These are phyloP conservation scores for Paracamarosporium sp. DNA, from an alignment of 2,329 filamentous ascomycete genomes.

Conservation along the genomic window DNA sequence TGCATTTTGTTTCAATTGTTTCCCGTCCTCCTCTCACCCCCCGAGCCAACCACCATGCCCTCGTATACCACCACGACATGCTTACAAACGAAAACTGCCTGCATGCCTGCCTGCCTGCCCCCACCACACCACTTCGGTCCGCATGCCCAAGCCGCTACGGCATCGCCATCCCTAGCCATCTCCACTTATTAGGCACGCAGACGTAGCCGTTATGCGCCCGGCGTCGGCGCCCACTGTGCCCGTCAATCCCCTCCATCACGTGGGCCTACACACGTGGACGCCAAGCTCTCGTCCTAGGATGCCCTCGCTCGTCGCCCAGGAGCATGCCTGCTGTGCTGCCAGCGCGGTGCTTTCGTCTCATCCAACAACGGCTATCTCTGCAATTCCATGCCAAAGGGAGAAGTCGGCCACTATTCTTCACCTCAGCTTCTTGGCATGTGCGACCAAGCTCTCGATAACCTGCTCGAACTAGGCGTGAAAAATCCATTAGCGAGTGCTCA, in stretches of 20 bases:
- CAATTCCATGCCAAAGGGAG: neutral
- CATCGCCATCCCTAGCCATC: neutral
- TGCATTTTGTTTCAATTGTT: neutral
- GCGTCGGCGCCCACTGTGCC: neutral
- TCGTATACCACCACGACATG: neutral
- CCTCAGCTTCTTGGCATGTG: constrained; percentile 83
- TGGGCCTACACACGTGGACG: neutral
- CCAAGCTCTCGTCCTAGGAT: neutral
- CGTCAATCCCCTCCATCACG: neutral
- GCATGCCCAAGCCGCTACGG: neutral
- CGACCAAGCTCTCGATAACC: constrained; percentile 95
- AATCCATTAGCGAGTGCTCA: neutral
- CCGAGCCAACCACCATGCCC: neutral
- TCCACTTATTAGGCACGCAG: constrained; percentile 2
- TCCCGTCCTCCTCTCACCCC: neutral
- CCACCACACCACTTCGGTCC: constrained; percentile 6
- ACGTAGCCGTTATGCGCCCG: neutral
- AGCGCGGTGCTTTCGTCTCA: neutral
- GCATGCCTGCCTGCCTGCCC: neutral
- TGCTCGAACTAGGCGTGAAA: constrained; percentile 62
- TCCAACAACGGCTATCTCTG: neutral
- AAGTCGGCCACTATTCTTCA: constrained; percentile 52
- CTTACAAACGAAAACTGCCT: neutral
- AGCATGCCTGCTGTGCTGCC: neutral
- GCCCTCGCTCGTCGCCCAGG: neutral